These are phyloP conservation scores for Leptographium wingfieldii DNA, from an alignment of 2,329 filamentous ascomycete genomes.

Conservation along the genomic window DNA sequence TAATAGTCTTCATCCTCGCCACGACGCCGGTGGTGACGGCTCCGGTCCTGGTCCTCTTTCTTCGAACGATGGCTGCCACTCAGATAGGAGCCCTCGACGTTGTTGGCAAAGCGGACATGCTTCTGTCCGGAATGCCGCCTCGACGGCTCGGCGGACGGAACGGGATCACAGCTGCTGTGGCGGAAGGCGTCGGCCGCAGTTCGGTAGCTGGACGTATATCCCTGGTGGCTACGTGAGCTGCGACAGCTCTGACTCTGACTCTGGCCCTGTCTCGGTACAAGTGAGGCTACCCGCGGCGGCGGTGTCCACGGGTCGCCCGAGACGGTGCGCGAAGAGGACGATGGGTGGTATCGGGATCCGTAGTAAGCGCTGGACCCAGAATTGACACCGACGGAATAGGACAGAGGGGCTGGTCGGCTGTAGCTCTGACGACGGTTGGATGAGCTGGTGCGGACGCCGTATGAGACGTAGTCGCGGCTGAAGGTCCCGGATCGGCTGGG, in stretches of 20 bases:
- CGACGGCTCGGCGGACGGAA: not conserved
- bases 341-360: not conserved
- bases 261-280: not conserved
- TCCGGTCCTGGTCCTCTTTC: not conserved
- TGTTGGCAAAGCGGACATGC: not conserved
- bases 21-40: not conserved
- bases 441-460: not conserved
- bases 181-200: not conserved
- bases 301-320: not conserved
- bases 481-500: not conserved
- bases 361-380: not conserved
- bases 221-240: not conserved
- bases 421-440: not conserved
- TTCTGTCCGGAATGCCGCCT: not conserved
- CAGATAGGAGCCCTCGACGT: not conserved
- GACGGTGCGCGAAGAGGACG: not conserved
- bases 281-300: not conserved
- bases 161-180: not conserved
- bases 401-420: not conserved
- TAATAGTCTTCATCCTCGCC: not conserved
- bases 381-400: not conserved
- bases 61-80: not conserved
- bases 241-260: not conserved
- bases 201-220: not conserved
- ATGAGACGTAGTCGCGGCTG: not conserved